Evolutionary conservation across 257 asterid genomes (phyloP), one percentile per base, ranked within the genome.

Genomic region (Prunella vulgaris): DNA sequence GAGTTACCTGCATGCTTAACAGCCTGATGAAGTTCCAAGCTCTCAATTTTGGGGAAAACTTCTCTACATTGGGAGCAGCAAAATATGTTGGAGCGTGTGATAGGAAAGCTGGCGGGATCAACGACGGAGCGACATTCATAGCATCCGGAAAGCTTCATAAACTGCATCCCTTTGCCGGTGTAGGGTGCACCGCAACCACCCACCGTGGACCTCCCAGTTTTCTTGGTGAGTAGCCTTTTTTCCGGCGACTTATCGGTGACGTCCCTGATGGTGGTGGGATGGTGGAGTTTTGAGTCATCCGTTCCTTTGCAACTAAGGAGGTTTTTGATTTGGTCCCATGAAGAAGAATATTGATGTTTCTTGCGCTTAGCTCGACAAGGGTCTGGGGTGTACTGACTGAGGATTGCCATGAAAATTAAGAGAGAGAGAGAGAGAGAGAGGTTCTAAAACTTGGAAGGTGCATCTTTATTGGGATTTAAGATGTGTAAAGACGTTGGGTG

Each of bases 21-120:
- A 0, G 97, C 96, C 76, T 80, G 96, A 74, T 92, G 98, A 83
- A 85, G 95, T 40, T 92, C 93, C 72, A 92, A 78, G 83, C 92
- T 92, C 78, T 88, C 96, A 73, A 86, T 76, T 75, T 85, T 92
- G 3, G 96, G 95, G 70, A 92, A 92, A 58, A 88, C 86, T 75
- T 92, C 92, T 46, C 97, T 91, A 74, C 98, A 92, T n/a, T 88
- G 84, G 0, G 95, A 62, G 63, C 98, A 92, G 33, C 89, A 81
- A 82, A 52, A 90, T 71, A 0, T 14, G 87, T 86, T 75, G 0
- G 88, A 72, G 17, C 98, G 88, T 5, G 91, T 83, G 78, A 87
- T 17, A 9, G 96, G 88, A 64, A 84, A 86, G 74, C 90, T 84
- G 82, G 78, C 77, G 4, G 90, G 92, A 75, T 92, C 98, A 74